Conservation (phyloP, 2,329 filamentous ascomycete species). For the Trichophyton benhamiae region DNA sequence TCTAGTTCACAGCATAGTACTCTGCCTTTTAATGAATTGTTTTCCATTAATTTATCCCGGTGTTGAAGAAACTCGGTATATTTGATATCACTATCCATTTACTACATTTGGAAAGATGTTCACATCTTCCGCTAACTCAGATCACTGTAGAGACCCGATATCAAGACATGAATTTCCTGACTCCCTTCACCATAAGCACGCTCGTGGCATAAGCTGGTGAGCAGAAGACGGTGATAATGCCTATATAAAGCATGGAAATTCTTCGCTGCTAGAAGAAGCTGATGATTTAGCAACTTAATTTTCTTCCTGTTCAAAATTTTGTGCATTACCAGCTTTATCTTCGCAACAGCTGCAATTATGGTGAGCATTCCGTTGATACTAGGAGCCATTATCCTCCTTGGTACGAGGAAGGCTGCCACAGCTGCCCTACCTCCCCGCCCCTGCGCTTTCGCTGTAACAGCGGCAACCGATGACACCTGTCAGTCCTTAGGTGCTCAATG, state of each 20-base stretch:
- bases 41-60: background rate
- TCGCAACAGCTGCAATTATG: background rate
- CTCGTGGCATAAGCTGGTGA: background rate
- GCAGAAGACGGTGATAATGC: background rate
- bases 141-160: too few relatives aligned
- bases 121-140: too few relatives aligned
- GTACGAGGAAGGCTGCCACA: background rate
- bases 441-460: background rate
- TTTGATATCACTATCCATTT: too few relatives aligned
- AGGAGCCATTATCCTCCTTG: background rate
- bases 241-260: background rate
- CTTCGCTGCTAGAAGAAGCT: background rate
- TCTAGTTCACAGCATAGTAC: too few relatives aligned
- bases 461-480: background rate
- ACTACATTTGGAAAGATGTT: too few relatives aligned
- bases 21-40: background rate
- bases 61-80: background rate
- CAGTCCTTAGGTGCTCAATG: background rate
- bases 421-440: background rate
- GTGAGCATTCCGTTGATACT: background rate
- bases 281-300: background rate
- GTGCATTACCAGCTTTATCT: background rate
- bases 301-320: background rate
- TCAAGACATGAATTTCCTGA: background rate
- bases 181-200: background rate